Evolutionary conservation across 805 yeast species (phyloP), one percentile per base, ranked within the genome.

Genomic region (Yarrowia sp.): DNA sequence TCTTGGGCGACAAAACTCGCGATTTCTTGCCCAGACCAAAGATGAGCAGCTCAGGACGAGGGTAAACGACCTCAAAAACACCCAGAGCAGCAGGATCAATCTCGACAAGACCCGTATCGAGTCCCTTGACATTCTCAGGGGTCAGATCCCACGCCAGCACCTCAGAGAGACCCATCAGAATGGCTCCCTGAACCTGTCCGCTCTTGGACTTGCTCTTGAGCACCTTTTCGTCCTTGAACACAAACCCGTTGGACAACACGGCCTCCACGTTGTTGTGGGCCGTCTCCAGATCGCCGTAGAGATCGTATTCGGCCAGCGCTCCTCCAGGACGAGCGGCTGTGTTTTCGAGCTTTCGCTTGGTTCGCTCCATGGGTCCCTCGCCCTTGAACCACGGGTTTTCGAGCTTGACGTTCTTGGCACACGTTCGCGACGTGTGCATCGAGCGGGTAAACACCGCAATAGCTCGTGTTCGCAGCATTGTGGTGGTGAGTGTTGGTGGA

Each of bases 21-120:
- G 90, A 83, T 70, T 83, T 81, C 69, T 81, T 80, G 0, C 97
- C 97, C 32, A 89, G 78, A 0, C 97, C 97, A 16, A 90, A 78
- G 8, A 90, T 87, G 59, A 89, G 73, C 55, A 91, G 80, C 74
- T 91, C 96, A 0, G 97, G 97, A 74, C 87, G 87, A 3, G 97
- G 97, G 75, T 87, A 86, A 1, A 89, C 76, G 8, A 86, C 78
- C 19, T 81, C 82, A 69, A 89, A 82, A 4, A 89, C 75, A 14
- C 81, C 80, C 35, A 87, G 77, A 0, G 84, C 77, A n/a, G 79
- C 75, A 15, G 77, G 77, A 68, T 80, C 78, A 63, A 89, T 80
- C 42, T 85, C 86, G 14, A 89, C 85, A n/a, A 87, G 77, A 55
- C 88, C 87, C 2, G 79, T 74, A 56, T 84, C 84, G 69, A 83